These are phyloP conservation scores for Lasiosphaeria ovina DNA, from an alignment of 495 filamentous ascomycete species.

Conservation along the genomic window DNA sequence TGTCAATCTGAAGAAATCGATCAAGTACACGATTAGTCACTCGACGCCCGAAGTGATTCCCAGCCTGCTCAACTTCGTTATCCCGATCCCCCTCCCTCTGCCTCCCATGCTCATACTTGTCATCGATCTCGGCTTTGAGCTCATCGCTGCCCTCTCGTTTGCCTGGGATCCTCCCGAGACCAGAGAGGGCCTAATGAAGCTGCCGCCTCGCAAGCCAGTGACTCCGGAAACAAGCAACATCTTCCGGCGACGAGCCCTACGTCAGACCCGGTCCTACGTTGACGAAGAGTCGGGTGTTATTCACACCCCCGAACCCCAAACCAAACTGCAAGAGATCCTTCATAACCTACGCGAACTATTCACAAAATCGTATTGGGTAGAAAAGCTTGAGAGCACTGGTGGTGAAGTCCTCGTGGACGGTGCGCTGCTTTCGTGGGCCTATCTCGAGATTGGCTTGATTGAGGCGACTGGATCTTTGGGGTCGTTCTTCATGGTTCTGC, in stretches of 20 bases:
- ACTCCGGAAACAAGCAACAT: slow-evolving; percentile 27
- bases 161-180: slow-evolving; percentile 25
- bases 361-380: slow-evolving; percentile 27
- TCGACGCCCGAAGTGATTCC: slow-evolving; percentile 22
- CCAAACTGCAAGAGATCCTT: slow-evolving; percentile 18
- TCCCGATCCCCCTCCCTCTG: slow-evolving; percentile 20
- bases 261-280: slow-evolving; percentile 23
- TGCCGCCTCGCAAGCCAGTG: slow-evolving; percentile 33
- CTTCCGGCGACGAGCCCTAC: slow-evolving; percentile 30
- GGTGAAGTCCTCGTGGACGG: slow-evolving; percentile 34
- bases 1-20: slow-evolving; percentile 65
- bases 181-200: slow-evolving; percentile 28
- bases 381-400: slow-evolving; percentile 31
- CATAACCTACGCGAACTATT: slow-evolving; percentile 18
- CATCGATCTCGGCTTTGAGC: slow-evolving; percentile 21
- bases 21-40: slow-evolving; percentile 24
- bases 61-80: slow-evolving; percentile 22
- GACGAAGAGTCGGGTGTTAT: slow-evolving; percentile 30
- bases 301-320: slow-evolving; percentile 21
- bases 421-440: slow-evolving; percentile 26
- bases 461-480: slow-evolving; percentile 17
- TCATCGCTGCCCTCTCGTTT: slow-evolving; percentile 21
- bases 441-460: slow-evolving; percentile 21
- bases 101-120: slow-evolving; percentile 22
- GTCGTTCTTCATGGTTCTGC: slow-evolving; percentile 18